Percentiles rank a stretch among this genome's conserved stretches.
phyloP scores from a whole-genome alignment of 2,329 filamentous ascomycete species.

The Pseudopyrenochaeta lycopersici region DNA sequence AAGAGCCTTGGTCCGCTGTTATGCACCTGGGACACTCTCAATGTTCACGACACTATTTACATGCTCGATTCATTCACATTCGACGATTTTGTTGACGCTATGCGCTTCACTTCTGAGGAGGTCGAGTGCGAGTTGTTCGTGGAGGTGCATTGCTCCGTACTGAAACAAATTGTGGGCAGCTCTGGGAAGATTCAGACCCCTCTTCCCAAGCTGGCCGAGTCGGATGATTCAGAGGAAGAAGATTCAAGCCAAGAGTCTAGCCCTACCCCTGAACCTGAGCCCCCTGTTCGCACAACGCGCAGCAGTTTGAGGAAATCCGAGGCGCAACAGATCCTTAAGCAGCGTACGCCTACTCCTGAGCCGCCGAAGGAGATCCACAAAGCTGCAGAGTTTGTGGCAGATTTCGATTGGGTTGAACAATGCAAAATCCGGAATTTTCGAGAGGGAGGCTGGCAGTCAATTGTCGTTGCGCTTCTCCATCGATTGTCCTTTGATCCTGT shows the following conservation, averaged over 20 bases:
- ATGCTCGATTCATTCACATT: conserved; percentile 96
- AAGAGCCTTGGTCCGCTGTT: conserved; percentile 84
- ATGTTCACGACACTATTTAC: conserved; percentile 97
- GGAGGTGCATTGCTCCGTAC: conserved; percentile 88
- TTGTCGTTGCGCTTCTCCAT: conserved; percentile 85
- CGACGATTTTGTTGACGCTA: conserved; percentile 91
- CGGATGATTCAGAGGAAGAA: conserved; percentile 55
- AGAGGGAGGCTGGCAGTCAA: conserved; percentile 89
- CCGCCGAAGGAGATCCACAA: conserved; percentile 61
- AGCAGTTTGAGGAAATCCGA: conserved; percentile 87
- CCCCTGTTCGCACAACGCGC: conserved; percentile 80
- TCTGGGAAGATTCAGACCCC: conserved; percentile 83
- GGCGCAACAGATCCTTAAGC: conserved; percentile 63
- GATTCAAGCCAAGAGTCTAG: conserved; percentile 62
- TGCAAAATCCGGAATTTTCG: conserved; percentile 84
- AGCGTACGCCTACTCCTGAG: conserved; percentile 51
- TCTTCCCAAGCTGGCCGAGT: conserved; percentile 72
- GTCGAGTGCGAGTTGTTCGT: conserved; percentile 84
- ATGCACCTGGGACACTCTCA: conserved; percentile 95
- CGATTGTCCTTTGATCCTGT: conserved; percentile 81
- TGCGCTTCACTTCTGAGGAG: conserved; percentile 78
- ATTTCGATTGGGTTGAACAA: conserved; percentile 85
- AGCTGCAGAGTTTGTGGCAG: conserved; percentile 77
- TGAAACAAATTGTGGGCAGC: conserved; percentile 84
- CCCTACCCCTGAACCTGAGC: conserved; percentile 69